Evolutionary conservation across 768 basidiomycete species (phyloP).

Genomic region (Baorangia bicolor): DNA sequence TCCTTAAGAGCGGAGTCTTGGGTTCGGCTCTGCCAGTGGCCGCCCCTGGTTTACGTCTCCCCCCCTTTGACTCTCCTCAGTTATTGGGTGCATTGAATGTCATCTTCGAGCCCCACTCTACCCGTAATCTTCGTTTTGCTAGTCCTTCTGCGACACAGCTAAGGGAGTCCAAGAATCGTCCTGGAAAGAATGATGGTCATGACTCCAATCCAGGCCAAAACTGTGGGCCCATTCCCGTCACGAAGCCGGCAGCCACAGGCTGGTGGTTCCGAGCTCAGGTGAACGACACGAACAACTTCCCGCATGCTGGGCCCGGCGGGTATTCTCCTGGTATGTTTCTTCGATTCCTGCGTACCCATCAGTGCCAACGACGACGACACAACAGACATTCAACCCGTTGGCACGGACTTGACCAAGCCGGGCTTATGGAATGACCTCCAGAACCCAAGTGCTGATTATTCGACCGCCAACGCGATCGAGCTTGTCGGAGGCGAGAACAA

Average conservation of each 20-base stretch:
- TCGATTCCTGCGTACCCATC: neutral
- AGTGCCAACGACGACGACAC: neutral
- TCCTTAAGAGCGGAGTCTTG: neutral
- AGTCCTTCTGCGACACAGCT: slow-evolving; percentile 4
- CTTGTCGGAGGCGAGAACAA: slow-evolving; percentile 6
- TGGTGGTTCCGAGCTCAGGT: slow-evolving; percentile 5
- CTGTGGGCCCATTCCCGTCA: slow-evolving; percentile 1
- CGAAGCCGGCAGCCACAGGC: slow-evolving; percentile 10
- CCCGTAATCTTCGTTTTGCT: slow-evolving; percentile 10
- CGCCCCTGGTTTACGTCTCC: no score
- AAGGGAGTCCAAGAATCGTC: neutral
- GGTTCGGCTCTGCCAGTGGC: no score
- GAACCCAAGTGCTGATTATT: slow-evolving; percentile 1
- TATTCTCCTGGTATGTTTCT: neutral
- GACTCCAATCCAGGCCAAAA: neutral
- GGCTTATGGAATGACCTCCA: neutral
- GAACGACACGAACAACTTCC: neutral
- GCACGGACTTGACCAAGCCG: neutral
- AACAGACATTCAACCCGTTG: slow-evolving; percentile 8
- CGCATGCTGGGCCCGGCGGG: neutral
- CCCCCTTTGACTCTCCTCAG: neutral
- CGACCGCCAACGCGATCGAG: neutral
- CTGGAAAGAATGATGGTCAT: neutral
- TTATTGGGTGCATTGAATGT: slow-evolving; percentile 13
- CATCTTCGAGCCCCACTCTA: slow-evolving; percentile 10